Percentiles rank a stretch among this genome's conserved stretches.
Conservation (phyloP, 306 rosid genomes). For the Vigna trinervia region DNA sequence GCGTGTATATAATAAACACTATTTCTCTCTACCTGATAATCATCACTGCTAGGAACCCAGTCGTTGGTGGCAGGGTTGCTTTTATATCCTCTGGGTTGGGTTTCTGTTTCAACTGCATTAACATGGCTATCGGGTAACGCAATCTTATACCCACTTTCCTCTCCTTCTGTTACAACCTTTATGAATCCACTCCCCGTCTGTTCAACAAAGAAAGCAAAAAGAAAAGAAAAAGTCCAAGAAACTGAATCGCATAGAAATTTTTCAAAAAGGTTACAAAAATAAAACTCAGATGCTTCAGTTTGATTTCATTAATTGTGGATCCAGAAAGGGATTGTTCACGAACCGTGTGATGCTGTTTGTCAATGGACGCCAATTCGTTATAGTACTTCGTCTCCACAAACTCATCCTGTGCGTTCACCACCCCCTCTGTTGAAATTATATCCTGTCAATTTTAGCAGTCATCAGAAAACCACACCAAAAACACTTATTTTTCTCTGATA, state of each 20-base stretch:
- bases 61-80: constrained; percentile 90
- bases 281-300: background rate
- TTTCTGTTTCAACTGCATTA: constrained; percentile 31
- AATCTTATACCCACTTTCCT: constrained; percentile 41
- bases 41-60: constrained; percentile 66
- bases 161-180: constrained; percentile 50
- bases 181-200: constrained; percentile 84
- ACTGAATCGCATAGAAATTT: background rate
- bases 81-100: constrained; percentile 40
- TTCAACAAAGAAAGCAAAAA: background rate
- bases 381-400: constrained; percentile 77
- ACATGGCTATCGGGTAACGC: constrained; percentile 31
- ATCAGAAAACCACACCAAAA: background rate
- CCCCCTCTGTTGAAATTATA: constrained; percentile 36
- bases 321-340: background rate
- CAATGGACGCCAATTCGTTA: constrained; percentile 60
- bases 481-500: background rate
- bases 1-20: background rate
- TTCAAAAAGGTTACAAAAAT: background rate
- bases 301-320: background rate
- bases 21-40: constrained; percentile 42
- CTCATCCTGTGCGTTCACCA: constrained; percentile 53
- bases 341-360: constrained; percentile 75
- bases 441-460: constrained; percentile 23
- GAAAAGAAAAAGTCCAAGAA: background rate